phyloP scores from a whole-genome alignment of 352 stramenopile genomes.

The Phytophthora lateralis region DNA sequence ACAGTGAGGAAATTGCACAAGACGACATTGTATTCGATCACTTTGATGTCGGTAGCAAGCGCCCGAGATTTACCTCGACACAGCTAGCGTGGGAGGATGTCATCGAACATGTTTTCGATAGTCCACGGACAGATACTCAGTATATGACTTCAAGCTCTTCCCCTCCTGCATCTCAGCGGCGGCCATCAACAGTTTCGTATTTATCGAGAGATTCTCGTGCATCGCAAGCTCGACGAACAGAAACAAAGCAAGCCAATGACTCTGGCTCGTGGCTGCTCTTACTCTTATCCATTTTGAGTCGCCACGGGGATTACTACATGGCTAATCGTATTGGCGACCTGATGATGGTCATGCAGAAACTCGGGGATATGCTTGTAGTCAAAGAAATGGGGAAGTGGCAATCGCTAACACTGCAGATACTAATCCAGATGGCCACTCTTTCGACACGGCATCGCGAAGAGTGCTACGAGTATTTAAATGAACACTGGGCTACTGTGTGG shows the following conservation, averaged over 20 bases:
- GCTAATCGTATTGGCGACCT: conserved; percentile 61
- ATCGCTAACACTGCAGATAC: conserved; percentile 46
- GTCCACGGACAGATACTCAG: conserved; percentile 33
- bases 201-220: conserved; percentile 24
- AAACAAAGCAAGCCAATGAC: conserved; percentile 41
- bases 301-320: conserved; percentile 61
- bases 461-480: conserved; percentile 42
- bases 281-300: conserved; percentile 48
- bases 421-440: conserved; percentile 61
- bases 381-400: conserved; percentile 60
- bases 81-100: conserved; percentile 54
- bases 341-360: conserved; percentile 59
- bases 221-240: conserved; percentile 24
- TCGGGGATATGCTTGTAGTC: conserved; percentile 45
- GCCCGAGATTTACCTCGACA: conserved; percentile 23
- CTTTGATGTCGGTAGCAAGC: conserved; percentile 33
- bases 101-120: conserved; percentile 45
- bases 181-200: conserved; percentile 33
- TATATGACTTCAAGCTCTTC: conserved; percentile 21
- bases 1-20: conserved; percentile 6
- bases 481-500: conserved; percentile 58
- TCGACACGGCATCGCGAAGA: conserved; percentile 35
- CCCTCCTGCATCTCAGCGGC: conserved; percentile 28
- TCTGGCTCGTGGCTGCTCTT: conserved; percentile 51
- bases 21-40: conserved; percentile 28